phyloP scores from a whole-genome alignment of 2,329 filamentous ascomycete species.

The Septoria petroselini region DNA sequence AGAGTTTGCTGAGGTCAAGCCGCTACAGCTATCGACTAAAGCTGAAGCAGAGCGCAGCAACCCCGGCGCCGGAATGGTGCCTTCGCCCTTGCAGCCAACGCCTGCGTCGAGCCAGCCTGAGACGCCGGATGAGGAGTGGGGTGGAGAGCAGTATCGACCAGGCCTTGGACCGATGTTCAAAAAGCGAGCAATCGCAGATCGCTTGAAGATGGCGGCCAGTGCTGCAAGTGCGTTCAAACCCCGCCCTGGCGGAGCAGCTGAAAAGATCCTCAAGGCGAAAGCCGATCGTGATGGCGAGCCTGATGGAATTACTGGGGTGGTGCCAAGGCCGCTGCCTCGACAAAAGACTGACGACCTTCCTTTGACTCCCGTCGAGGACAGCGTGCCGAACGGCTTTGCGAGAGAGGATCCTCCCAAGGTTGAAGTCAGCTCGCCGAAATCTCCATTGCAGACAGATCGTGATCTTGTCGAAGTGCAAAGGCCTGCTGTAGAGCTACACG shows the following conservation, averaged over 20 bases:
- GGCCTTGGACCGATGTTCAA: conserved; percentile 90
- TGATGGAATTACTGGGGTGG: conserved; percentile 85
- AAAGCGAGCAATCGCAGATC: conserved; percentile 67
- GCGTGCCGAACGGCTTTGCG: conserved; percentile 1
- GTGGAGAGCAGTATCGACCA: conserved; percentile 57
- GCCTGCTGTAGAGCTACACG: conserved; percentile 28
- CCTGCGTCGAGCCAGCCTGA: conserved; percentile 18
- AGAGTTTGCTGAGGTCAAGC: conserved; percentile 21
- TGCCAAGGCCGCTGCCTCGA: conserved; percentile 64
- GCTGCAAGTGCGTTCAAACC: conserved; percentile 77
- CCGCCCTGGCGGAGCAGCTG: conserved; percentile 78
- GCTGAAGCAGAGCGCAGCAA: conserved; percentile 21
- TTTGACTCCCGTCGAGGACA: conserved; percentile 13
- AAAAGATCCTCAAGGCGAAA: conserved; percentile 59
- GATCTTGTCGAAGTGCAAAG: conserved; percentile 7
- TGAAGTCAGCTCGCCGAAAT: conserved; percentile 30
- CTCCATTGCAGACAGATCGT: conserved; percentile 25
- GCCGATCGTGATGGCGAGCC: conserved; percentile 64
- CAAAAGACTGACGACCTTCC: conserved; percentile 24
- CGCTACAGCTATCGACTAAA: conserved; percentile 22
- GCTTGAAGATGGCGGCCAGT: conserved; percentile 75
- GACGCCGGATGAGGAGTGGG: conserved; percentile 25
- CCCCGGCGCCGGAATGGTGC: conserved; percentile 17
- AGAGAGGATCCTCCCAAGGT: conserved; percentile 25
- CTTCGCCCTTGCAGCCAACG: conserved; percentile 10